phyloP scores from a whole-genome alignment of 2,329 filamentous ascomycete genomes.

The Zopfia rhizophila region DNA sequence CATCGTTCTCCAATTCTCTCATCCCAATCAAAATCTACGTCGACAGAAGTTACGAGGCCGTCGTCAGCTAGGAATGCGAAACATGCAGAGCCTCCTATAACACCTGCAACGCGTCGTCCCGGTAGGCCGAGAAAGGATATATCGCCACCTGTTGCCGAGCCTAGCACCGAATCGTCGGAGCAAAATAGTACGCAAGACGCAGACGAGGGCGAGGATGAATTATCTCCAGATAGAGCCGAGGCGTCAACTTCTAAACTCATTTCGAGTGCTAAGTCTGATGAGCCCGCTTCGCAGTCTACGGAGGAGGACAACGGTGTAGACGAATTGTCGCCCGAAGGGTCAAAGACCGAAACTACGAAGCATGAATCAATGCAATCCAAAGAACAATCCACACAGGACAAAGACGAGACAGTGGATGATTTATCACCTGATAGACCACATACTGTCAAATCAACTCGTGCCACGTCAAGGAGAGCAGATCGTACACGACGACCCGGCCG shows the following conservation, averaged over 20 bases:
- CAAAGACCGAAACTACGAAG: no score
- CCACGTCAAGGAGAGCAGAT: neutral
- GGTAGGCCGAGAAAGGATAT: slow-evolving; percentile 18
- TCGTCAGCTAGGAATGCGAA: slow-evolving; percentile 20
- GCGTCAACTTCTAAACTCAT: slow-evolving; percentile 25
- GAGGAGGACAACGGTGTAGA: neutral
- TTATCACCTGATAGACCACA: slow-evolving; percentile 1
- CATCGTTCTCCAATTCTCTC: no score
- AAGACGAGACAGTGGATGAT: no score
- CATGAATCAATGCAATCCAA: no score
- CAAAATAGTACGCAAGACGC: slow-evolving; percentile 23
- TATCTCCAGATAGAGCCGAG: slow-evolving; percentile 32
- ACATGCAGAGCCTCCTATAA: slow-evolving; percentile 31
- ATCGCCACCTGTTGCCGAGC: slow-evolving; percentile 23
- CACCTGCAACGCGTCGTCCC: slow-evolving; percentile 32
- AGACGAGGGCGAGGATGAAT: slow-evolving; percentile 41
- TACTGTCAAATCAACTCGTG: neutral
- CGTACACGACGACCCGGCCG: neutral
- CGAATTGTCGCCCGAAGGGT: slow-evolving; percentile 9
- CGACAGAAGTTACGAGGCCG: slow-evolving; percentile 5
- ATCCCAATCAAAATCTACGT: neutral
- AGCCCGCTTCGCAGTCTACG: no score
- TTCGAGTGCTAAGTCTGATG: no score
- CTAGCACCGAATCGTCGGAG: slow-evolving; percentile 23
- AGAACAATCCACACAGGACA: no score